Conservation (phyloP, 2,329 filamentous ascomycete genomes). For the Emergomyces orientalis region DNA sequence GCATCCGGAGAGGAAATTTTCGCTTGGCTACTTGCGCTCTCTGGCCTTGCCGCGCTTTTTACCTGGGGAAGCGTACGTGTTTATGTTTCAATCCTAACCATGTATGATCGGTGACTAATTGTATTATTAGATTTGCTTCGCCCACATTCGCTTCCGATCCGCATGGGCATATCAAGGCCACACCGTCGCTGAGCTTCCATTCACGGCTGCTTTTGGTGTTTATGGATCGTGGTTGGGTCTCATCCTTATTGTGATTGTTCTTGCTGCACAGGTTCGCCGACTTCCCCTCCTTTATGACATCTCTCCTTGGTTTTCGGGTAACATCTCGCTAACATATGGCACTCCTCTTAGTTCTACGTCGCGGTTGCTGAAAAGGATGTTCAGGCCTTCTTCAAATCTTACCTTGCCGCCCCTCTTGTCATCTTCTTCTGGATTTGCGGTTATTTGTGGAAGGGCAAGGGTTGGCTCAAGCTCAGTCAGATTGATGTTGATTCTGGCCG, state of each 20-base stretch:
- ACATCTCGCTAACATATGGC: background rate
- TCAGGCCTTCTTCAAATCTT: constrained; percentile 25
- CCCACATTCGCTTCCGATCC: constrained; percentile 58
- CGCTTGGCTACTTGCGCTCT: constrained; percentile 56
- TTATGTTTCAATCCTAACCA: background rate
- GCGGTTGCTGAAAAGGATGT: constrained; percentile 21
- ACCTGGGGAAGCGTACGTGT: constrained; percentile 48
- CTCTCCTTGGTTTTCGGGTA: background rate
- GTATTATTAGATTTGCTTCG: constrained; percentile 44
- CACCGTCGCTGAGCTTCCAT: constrained; percentile 53
- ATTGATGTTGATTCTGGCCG: constrained; percentile 61
- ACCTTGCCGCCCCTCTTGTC: constrained; percentile 24
- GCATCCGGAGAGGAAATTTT: constrained; percentile 47
- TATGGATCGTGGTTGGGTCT: constrained; percentile 54
- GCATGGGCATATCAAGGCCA: constrained; percentile 52
- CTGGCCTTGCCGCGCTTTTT: constrained; percentile 54
- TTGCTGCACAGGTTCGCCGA: constrained; percentile 40
- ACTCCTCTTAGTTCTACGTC: constrained; percentile 20
- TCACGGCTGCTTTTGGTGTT: constrained; percentile 50
- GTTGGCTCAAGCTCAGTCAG: constrained; percentile 49
- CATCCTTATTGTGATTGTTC: constrained; percentile 43
- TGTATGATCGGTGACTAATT: background rate
- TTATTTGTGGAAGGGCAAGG: constrained; percentile 55
- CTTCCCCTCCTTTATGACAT: constrained; percentile 3
- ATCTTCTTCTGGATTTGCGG: constrained; percentile 45